Base-by-base conservation (phyloP, 2,329 filamentous ascomycete species). In the Alternaria brassicicola region DNA sequence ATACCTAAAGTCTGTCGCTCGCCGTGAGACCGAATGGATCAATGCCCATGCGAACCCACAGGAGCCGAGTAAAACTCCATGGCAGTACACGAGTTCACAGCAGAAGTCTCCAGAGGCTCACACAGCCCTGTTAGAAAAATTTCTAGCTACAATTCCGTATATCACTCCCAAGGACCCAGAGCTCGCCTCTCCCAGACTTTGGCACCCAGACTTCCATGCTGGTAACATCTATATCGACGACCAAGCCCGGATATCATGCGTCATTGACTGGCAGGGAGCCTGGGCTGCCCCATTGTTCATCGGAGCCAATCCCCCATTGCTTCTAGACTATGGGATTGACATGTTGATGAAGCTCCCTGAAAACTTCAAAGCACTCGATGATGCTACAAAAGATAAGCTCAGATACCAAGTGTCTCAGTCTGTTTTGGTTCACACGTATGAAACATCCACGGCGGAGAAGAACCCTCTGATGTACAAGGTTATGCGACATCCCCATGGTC, bases 21-120 rank as follows among this genome's bases (percentile, higher is more conserved):
- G 61, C 28, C 70, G 73, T 55, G 76, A 78, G 61, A 72, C 74
- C 23, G 61, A 70, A 13, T 76, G 72, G 65, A 67, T 77, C n/a
- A 65, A 63, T 38, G 46, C 62, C n/a, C 50, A 75, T 42, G 50
- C 59, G 10, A 42, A 65, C 31, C 52, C 75, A 36, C 70, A 72
- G 2, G 55, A 63, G 28, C 68, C 69, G 12, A 63, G 55, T 13
- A 19, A 72, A 17, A 69, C 61, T 17, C 61, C 78, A 42, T 78
- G 53, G 70, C 63, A 77, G 75, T 49, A 76, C 74, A 52, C 61
- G 57, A 25, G 66, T 70, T 25, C 78, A 77, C 39, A 66, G 12
- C 66, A 71, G 25, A 57, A 61, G 2, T 69, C 59, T 31, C 63
- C 59, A 48, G 49, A 67, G 48, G 63, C 63, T 45, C 66, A 72